Percentiles rank a stretch among this genome's conserved stretches.
These are phyloP conservation scores for Alloascoidea africana DNA, from an alignment of 805 yeast genomes.

Conservation along the genomic window DNA sequence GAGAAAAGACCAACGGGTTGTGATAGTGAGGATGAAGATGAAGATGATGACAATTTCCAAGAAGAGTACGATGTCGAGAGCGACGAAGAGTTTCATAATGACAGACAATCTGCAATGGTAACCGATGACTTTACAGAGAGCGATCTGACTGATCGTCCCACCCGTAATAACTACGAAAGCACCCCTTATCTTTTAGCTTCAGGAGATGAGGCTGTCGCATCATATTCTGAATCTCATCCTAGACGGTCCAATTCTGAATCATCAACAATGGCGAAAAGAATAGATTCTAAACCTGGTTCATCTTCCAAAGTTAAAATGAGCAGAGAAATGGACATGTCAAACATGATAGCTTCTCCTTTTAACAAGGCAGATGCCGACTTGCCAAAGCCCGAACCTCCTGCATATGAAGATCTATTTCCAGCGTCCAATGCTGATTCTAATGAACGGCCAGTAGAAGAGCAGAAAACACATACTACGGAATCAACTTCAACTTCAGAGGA, in stretches of 20 bases:
- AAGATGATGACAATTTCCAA: not conserved
- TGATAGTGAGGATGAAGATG: not conserved
- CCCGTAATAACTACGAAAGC: no score
- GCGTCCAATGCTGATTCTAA: no score
- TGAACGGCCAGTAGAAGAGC: no score
- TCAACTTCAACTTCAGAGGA: no score
- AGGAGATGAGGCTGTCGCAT: not conserved
- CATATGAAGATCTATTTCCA: slow-evolving; percentile 67
- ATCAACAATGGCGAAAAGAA: not conserved
- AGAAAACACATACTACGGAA: no score
- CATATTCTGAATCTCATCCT: not conserved
- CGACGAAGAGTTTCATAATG: slow-evolving; percentile 1
- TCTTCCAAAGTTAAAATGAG: no score
- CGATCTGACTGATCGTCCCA: no score
- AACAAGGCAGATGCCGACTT: slow-evolving; percentile 1
- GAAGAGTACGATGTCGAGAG: not conserved
- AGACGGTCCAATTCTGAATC: no score
- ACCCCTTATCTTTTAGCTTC: no score
- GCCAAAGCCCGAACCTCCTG: slow-evolving; percentile 28
- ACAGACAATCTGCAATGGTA: not conserved
- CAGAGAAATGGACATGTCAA: not conserved
- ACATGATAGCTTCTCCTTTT: not conserved
- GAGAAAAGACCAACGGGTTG: no score
- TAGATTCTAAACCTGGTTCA: no score
- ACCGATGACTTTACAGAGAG: no score